Conservation (phyloP, 2,329 filamentous ascomycete genomes). For the Epichloe elymi region DNA sequence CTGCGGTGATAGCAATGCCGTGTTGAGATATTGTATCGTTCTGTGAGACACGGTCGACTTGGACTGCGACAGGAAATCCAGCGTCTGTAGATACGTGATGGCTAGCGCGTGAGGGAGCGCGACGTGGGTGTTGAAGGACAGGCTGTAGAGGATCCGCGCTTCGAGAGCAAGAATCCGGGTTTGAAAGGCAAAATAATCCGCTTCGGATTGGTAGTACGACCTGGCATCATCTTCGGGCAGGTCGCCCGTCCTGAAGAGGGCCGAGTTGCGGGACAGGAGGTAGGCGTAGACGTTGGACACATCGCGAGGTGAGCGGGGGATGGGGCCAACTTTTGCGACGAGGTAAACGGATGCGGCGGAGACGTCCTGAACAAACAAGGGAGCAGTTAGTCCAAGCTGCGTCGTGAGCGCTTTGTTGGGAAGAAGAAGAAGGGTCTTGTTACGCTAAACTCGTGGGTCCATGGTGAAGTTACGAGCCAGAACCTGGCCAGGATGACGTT, state of each 20-base stretch:
- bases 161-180: slow-evolving; percentile 59
- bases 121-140: slow-evolving; percentile 76
- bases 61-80: slow-evolving; percentile 48
- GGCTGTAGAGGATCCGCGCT: slow-evolving; percentile 57
- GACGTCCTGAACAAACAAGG: slow-evolving; percentile 43
- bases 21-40: slow-evolving; percentile 70
- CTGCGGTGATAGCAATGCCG: slow-evolving; percentile 74
- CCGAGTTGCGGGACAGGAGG: slow-evolving; percentile 51
- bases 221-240: slow-evolving; percentile 28
- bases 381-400: background rate
- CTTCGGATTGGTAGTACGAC: slow-evolving; percentile 59
- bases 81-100: slow-evolving; percentile 82
- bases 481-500: slow-evolving; percentile 72
- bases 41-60: slow-evolving; percentile 45
- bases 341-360: slow-evolving; percentile 75
- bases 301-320: slow-evolving; percentile 60
- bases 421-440: slow-evolving; percentile 5
- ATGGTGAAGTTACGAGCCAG: slow-evolving; percentile 50
- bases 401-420: background rate
- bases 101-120: slow-evolving; percentile 75
- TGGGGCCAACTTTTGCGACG: slow-evolving; percentile 67
- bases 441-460: slow-evolving; percentile 45
- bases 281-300: slow-evolving; percentile 77
- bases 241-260: slow-evolving; percentile 33
- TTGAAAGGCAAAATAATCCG: slow-evolving; percentile 53